Conservation (phyloP, 495 filamentous ascomycete genomes). For the Lasiosphaeria miniovina region DNA sequence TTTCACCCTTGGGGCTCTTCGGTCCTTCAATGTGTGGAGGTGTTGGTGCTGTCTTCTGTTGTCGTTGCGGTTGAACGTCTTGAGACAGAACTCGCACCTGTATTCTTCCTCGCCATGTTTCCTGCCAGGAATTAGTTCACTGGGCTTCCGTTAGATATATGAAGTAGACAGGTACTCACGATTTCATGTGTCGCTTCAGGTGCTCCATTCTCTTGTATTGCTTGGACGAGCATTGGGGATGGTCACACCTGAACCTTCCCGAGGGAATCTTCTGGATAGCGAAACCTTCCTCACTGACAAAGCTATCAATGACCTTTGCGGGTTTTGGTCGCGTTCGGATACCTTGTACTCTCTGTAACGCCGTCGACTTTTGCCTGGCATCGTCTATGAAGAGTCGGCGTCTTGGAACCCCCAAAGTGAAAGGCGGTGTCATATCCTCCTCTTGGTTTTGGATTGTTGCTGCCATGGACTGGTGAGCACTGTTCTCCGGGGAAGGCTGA, state of each 20-base stretch:
- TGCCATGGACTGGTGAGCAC: slow-evolving; percentile 7
- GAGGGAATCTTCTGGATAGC: slow-evolving; percentile 24
- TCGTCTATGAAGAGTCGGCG: slow-evolving; percentile 25
- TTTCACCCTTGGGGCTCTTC: slow-evolving; percentile 26
- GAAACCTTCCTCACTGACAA: slow-evolving; percentile 14
- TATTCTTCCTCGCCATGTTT: background rate
- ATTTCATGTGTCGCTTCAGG: slow-evolving; percentile 58
- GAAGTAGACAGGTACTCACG: slow-evolving; percentile 26
- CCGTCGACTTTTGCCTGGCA: slow-evolving; percentile 33
- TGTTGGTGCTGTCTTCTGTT: slow-evolving; percentile 38
- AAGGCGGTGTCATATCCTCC: background rate
- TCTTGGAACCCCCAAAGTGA: background rate
- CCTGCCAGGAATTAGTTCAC: background rate
- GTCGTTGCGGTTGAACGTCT: slow-evolving; percentile 27
- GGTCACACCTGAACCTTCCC: slow-evolving; percentile 19
- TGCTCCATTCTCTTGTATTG: slow-evolving; percentile 61
- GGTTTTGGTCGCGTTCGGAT: slow-evolving; percentile 1
- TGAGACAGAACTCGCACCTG: slow-evolving; percentile 16
- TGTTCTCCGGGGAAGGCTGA: background rate
- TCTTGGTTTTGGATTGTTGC: background rate
- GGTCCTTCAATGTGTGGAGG: slow-evolving; percentile 33
- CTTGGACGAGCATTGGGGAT: slow-evolving; percentile 25
- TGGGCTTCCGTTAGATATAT: background rate
- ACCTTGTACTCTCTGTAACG: slow-evolving; percentile 31
- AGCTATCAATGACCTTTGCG: slow-evolving; percentile 2